Base-by-base conservation (phyloP, 768 basidiomycete genomes). In the Russula griseocarnosa region DNA sequence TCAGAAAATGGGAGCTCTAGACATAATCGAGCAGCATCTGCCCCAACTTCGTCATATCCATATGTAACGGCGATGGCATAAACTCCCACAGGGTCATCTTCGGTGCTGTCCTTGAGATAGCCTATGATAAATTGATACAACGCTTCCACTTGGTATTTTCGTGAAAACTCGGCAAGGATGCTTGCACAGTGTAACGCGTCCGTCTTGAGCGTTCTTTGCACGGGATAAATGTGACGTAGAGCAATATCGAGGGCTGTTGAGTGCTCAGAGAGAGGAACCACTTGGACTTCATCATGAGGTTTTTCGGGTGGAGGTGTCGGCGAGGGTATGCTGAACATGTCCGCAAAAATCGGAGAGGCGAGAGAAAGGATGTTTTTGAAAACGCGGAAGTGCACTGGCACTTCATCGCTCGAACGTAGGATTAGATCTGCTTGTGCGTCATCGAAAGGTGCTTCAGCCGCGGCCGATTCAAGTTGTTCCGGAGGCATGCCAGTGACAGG, bases 141-240 rank as follows among this genome's bases (percentile, higher is more conserved):
- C 28, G 26, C 50, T 1, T 58, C 34, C 20, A 68, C 54, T 18
- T 53, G 60, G 46, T 68, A 68, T 55, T 68, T 66, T 46, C 52
- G 56, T 2, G 60, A 36, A 34, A 63, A 66, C 26, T 66, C 53
- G 3, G 58, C 40, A 22, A 68, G 57, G 47, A 42, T 11, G 30
- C 49, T 34, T 24, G 53, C 61, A 11, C 28, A 57, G 18, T 20
- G 16, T 22, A 66, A 52, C 24, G 11, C 1, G 26, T 40, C 32
- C n/a, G 32, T 13, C 1, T 30, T 14, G 3, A 30, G 30, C 0
- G 40, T 13, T 22, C 22, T 40, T 40, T 10, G 40, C 6, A 66
- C n/a, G 0, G 64, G 60, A 26, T 67, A 67, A 44, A 66, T 52
- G n/a, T 61, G 60, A 47, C 66, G 64, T 8, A 67, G 55, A 16